Conservation (phyloP, 108 stramenopile genomes). For the Fragilariopsis cylindrus region DNA sequence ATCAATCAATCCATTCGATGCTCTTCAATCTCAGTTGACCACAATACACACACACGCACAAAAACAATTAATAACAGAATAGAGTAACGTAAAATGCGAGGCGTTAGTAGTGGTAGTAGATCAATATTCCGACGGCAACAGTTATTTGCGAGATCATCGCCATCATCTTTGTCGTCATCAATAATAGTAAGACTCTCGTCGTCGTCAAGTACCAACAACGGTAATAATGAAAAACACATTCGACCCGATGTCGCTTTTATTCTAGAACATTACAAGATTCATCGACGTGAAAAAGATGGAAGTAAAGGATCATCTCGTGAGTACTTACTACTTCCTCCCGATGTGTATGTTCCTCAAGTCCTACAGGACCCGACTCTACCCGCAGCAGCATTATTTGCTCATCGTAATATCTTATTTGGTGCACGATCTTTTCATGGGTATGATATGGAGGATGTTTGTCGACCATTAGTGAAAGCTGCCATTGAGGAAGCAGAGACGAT, state of each 20-base stretch:
- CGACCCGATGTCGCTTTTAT: slow-evolving; percentile 25
- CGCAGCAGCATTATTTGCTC: slow-evolving; percentile 54
- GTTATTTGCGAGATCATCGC: neutral
- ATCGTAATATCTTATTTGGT: slow-evolving; percentile 73
- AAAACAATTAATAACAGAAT: too few relatives aligned
- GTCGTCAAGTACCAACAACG: neutral
- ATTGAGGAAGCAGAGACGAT: slow-evolving; percentile 52
- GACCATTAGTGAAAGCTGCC: slow-evolving; percentile 57
- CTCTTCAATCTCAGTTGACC: too few relatives aligned
- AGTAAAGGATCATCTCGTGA: slow-evolving; percentile 34
- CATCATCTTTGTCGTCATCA: neutral
- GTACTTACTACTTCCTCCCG: slow-evolving; percentile 41
- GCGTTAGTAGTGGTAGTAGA: neutral
- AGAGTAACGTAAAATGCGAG: neutral
- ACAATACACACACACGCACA: too few relatives aligned
- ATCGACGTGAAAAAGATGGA: slow-evolving; percentile 17
- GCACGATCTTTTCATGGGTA: slow-evolving; percentile 40
- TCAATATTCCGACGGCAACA: neutral
- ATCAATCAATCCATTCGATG: too few relatives aligned
- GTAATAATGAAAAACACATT: neutral
- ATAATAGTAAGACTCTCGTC: neutral
- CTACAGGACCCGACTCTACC: slow-evolving; percentile 10
- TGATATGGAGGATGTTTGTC: slow-evolving; percentile 42
- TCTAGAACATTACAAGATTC: slow-evolving; percentile 25
- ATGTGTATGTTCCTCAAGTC: slow-evolving; percentile 15